These are phyloP conservation scores for Penicillium mononematosum DNA, from an alignment of 495 filamentous ascomycete species.

Conservation along the genomic window DNA sequence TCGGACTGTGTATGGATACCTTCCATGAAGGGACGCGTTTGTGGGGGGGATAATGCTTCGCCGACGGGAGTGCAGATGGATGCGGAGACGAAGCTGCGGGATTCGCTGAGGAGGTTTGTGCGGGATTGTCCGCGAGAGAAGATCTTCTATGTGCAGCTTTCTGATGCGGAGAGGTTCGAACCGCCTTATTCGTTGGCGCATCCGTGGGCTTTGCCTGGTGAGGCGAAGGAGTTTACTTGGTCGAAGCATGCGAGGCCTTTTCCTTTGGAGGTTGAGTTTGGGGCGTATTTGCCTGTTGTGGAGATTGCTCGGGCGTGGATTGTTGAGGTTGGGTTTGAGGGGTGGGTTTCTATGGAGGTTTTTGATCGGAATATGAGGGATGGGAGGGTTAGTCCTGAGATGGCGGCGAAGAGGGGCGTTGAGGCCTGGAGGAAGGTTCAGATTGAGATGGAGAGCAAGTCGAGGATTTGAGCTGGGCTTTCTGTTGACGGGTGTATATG, in stretches of 20 bases:
- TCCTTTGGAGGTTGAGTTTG: slow-evolving; percentile 1
- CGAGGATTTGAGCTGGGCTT: not conserved
- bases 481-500: not conserved
- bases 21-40: slow-evolving; percentile 69
- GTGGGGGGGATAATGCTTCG: slow-evolving; percentile 62
- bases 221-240: slow-evolving; percentile 73
- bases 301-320: slow-evolving; percentile 51
- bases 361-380: slow-evolving; percentile 66
- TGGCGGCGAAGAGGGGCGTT: slow-evolving; percentile 23
- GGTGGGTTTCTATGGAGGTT: slow-evolving; percentile 72
- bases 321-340: slow-evolving; percentile 59
- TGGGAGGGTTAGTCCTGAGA: slow-evolving; percentile 25
- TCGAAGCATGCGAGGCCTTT: slow-evolving; percentile 64
- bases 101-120: slow-evolving; percentile 56
- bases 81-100: slow-evolving; percentile 51
- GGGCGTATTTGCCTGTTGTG: slow-evolving; percentile 10
- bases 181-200: slow-evolving; percentile 60
- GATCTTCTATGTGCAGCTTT: slow-evolving; percentile 72
- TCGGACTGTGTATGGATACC: slow-evolving; percentile 71
- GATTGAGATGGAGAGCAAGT: slow-evolving; percentile 4
- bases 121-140: slow-evolving; percentile 56
- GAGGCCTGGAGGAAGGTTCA: slow-evolving; percentile 31
- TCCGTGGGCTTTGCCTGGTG: slow-evolving; percentile 58
- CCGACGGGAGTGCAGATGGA: slow-evolving; percentile 50
- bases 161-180: slow-evolving; percentile 63